Base-by-base conservation (phyloP, 2,329 filamentous ascomycete species). In the Monosporascus sp. region DNA sequence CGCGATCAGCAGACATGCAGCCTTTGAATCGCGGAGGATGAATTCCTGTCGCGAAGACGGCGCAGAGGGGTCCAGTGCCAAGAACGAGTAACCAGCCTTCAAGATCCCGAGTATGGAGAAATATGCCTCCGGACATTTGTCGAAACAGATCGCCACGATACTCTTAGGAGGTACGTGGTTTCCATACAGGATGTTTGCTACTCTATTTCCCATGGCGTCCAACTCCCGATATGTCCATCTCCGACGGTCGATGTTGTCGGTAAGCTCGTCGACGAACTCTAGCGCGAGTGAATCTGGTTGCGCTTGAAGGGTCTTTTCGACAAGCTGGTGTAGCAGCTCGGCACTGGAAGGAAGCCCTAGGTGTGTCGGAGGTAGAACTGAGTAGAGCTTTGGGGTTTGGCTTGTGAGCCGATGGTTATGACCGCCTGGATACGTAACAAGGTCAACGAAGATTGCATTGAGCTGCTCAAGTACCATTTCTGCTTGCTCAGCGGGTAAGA, bases 81-180 rank as follows among this genome's bases (percentile, higher is more conserved):
- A 77, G 67, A 92, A 95, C 1, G 87, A 82, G 65, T 87, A 92
- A 0, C 90, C 90, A 6, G 87, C 83, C 67, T 96, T 96, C 35
- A 95, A 72, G 51, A 94, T 86, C 1, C 90, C 90, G 2, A 95
- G 73, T 39, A 95, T 91, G 0, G 87, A 81, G 62, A 94, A 89
- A 38, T 89, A 92, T 0, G 90, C 90, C 64, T 93, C 87, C 0
- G 90, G 86, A 56, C 87, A 92, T 65, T 96, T 96, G 52, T 90
- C 84, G 62, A 95, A 95, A 64, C 88, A 90, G 8, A 93, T 78
- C 0, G 84, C 89, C 22, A 96, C 76, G 5, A 92, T 82, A 25
- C 73, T 74, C 0, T 88, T 86, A 0, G 80, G 74, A 0, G 66
- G 57, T 0, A 82, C 70, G 2, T 76, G 78, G 20, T 75, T 68